A percentile compares a stretch with the other conserved stretches of the same genome.
Evolutionary conservation across 2,329 filamentous ascomycete genomes (phyloP).

Genomic region (Scedosporium boydii): DNA sequence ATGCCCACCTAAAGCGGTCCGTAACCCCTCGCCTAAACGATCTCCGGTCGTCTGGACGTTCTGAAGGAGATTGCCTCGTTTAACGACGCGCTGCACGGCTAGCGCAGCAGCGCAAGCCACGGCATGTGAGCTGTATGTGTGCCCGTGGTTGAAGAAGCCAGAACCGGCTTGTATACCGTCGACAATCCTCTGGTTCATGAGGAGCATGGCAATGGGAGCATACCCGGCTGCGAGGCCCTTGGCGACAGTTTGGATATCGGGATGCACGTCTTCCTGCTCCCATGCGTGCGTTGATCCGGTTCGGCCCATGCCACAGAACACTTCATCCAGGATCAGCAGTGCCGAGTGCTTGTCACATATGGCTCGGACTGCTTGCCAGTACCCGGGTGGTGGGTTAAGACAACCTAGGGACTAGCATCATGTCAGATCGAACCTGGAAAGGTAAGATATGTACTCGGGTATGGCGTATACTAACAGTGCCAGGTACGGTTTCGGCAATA

Average conservation of each 20-base stretch:
- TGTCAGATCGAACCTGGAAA: no score
- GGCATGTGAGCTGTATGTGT: constrained; percentile 54
- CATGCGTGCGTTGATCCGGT: constrained; percentile 52
- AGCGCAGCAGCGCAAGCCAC: constrained; percentile 51
- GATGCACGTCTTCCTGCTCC: constrained; percentile 44
- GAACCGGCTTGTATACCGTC: constrained; percentile 28
- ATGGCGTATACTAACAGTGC: constrained; percentile 18
- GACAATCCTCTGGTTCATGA: constrained; percentile 43
- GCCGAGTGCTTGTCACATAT: constrained; percentile 64
- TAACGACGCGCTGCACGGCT: constrained; percentile 51
- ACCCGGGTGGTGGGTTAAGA: constrained; percentile 55
- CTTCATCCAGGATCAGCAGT: constrained; percentile 69
- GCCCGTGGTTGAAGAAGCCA: constrained; percentile 38
- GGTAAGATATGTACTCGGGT: no score
- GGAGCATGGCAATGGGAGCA: constrained; percentile 48
- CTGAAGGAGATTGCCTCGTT: constrained; percentile 44
- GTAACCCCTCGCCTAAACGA: constrained; percentile 33
- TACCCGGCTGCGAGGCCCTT: constrained; percentile 60
- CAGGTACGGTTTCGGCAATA: background rate
- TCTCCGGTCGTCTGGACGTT: constrained; percentile 48
- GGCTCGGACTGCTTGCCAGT: constrained; percentile 56
- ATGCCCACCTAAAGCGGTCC: constrained; percentile 29
- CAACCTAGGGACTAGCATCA: constrained; percentile 35
- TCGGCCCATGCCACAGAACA: constrained; percentile 61
- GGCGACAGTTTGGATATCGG: constrained; percentile 57